Percentiles rank a stretch among this genome's conserved stretches.
phyloP scores from a whole-genome alignment of 306 rosid species.

The Quercus bicolor region DNA sequence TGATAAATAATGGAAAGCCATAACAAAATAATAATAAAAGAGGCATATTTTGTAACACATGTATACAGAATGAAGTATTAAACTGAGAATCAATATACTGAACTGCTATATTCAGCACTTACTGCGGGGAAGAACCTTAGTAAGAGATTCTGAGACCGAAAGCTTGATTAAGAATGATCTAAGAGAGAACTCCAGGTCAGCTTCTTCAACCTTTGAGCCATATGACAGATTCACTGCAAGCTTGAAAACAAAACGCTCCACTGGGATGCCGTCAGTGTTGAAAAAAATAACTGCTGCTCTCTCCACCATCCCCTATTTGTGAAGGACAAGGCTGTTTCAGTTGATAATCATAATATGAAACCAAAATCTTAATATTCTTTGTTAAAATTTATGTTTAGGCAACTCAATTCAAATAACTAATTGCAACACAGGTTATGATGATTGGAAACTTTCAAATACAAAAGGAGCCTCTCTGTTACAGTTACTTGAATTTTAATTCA shows the following conservation, averaged over 20 bases:
- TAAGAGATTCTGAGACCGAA: constrained; percentile 61
- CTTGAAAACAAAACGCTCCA: constrained; percentile 78
- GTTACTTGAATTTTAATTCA: no score
- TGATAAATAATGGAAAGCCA: constrained; percentile 8
- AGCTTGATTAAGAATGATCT: constrained; percentile 74
- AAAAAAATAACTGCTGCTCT: constrained; percentile 75
- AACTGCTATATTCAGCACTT: constrained; percentile 10
- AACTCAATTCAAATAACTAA: neutral
- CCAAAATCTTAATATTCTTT: neutral
- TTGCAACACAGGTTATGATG: neutral
- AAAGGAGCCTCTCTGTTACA: no score
- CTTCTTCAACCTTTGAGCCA: constrained; percentile 56
- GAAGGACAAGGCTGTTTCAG: constrained; percentile 13
- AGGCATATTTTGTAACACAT: neutral
- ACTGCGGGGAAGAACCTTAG: constrained; percentile 65
- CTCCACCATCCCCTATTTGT: constrained; percentile 69
- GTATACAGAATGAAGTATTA: neutral
- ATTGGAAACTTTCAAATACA: neutral
- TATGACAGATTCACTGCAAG: constrained; percentile 51
- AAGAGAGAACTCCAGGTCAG: constrained; percentile 74
- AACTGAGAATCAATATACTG: neutral
- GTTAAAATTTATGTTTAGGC: neutral
- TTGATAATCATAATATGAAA: neutral
- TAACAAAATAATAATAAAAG: neutral
- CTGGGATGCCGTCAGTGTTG: constrained; percentile 38